phyloP scores from a whole-genome alignment of 2,329 filamentous ascomycete genomes.

The Zymoseptoria pseudotritici region DNA sequence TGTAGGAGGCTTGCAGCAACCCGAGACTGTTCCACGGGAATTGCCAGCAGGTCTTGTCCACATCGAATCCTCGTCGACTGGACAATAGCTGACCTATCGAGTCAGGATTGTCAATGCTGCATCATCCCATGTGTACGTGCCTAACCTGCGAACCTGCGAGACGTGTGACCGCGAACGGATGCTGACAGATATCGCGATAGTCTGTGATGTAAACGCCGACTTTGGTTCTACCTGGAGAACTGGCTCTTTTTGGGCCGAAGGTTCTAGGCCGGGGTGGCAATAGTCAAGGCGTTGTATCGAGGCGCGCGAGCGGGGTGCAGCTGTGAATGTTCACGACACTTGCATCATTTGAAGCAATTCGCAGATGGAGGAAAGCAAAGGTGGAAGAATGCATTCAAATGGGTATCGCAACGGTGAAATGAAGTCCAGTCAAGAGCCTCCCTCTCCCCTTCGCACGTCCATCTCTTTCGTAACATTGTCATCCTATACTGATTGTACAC shows the following conservation, averaged over 20 bases:
- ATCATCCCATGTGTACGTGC: slow-evolving; percentile 16
- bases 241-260: too few species aligned
- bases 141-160: too few species aligned
- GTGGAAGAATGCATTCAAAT: background rate
- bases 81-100: too few species aligned
- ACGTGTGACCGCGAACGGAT: background rate
- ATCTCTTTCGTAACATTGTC: background rate
- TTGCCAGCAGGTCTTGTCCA: too few species aligned
- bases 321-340: background rate
- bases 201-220: slow-evolving; percentile 9
- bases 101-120: slow-evolving; percentile 12
- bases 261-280: too few species aligned
- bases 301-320: background rate
- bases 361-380: too few species aligned
- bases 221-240: too few species aligned
- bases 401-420: background rate
- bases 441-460: background rate
- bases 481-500: background rate
- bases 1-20: background rate
- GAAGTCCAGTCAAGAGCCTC: background rate
- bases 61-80: too few species aligned
- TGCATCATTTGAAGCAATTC: too few species aligned
- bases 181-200: background rate
- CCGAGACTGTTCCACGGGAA: background rate
- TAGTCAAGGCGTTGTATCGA: background rate